These are phyloP conservation scores for Gymnopilus dilepis DNA, from an alignment of 768 basidiomycete genomes.

Conservation along the genomic window DNA sequence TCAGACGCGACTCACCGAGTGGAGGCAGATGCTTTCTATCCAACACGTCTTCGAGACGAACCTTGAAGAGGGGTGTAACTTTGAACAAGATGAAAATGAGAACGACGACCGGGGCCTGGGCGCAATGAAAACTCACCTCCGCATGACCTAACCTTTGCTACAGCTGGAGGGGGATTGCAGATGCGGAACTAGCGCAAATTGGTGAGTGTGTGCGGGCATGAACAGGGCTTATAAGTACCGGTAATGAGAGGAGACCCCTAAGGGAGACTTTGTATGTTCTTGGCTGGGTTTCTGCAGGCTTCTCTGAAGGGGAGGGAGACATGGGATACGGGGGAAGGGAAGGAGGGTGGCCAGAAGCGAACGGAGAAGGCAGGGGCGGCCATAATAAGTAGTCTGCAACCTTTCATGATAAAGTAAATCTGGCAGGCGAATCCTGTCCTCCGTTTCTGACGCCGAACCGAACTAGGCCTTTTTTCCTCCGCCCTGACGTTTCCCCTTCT, in stretches of 20 bases:
- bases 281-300: constrained; percentile 20
- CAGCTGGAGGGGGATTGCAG: constrained; percentile 71
- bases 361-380: neutral
- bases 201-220: neutral
- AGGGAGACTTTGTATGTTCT: constrained; percentile 27
- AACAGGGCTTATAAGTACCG: constrained; percentile 15
- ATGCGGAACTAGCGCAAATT: constrained; percentile 48
- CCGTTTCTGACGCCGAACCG: constrained; percentile 16
- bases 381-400: constrained; percentile 15
- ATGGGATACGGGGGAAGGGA: constrained; percentile 12
- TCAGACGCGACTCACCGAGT: constrained; percentile 48
- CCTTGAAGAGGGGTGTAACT: constrained; percentile 71
- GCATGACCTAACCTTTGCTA: constrained; percentile 72
- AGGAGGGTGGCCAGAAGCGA: constrained; percentile 10
- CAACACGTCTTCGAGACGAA: constrained; percentile 76
- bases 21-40: constrained; percentile 81
- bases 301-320: constrained; percentile 16
- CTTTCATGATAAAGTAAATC: constrained; percentile 1
- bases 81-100: constrained; percentile 18
- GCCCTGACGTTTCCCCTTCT: constrained; percentile 3
- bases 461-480: constrained; percentile 12
- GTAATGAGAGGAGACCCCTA: constrained; percentile 27
- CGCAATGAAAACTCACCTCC: constrained; percentile 39
- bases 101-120: constrained; percentile 13
- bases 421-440: constrained; percentile 7